A percentile compares a stretch with the other conserved stretches of the same genome.
Evolutionary conservation across 495 filamentous ascomycete genomes (phyloP).

Genomic region (Aspergillus avenaceus): DNA sequence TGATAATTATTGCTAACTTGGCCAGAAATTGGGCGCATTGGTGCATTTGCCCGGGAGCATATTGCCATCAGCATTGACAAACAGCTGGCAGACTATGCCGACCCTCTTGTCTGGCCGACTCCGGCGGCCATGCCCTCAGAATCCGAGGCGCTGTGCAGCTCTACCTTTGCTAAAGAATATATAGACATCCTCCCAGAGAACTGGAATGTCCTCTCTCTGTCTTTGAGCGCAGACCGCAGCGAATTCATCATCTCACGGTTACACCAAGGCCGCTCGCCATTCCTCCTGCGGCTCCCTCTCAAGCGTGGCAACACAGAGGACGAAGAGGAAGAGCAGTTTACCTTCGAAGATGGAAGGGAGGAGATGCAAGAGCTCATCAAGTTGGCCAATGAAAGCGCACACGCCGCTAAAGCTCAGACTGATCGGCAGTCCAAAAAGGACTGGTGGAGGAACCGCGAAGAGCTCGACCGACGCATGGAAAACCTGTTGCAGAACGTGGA

Average conservation of each 20-base stretch:
- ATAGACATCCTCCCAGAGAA: conserved; percentile 65
- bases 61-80: conserved; percentile 43
- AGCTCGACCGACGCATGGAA: conserved; percentile 70
- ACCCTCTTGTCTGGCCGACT: conserved; percentile 38
- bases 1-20: conserved; percentile 7
- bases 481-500: conserved; percentile 83
- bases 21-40: conserved; percentile 42
- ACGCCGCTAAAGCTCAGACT: conserved; percentile 60
- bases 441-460: conserved; percentile 87
- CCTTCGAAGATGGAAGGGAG: conserved; percentile 68
- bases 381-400: conserved; percentile 73
- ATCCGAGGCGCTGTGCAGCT: conserved; percentile 23
- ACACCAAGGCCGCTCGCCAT: conserved; percentile 66
- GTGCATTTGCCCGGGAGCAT: conserved; percentile 41
- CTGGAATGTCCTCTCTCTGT: conserved; percentile 86
- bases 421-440: conserved; percentile 60
- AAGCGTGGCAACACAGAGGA: conserved; percentile 77
- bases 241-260: conserved; percentile 83
- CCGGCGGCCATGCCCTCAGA: conserved; percentile 14
- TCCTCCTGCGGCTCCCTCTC: conserved; percentile 80
- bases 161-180: conserved; percentile 36
- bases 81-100: conserved; percentile 34
- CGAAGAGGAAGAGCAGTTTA: conserved; percentile 77
- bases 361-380: conserved; percentile 82
- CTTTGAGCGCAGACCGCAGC: conserved; percentile 69